These are phyloP conservation scores for Coleophoma eucalyptorum DNA, from an alignment of 2,329 filamentous ascomycete genomes.

Conservation along the genomic window DNA sequence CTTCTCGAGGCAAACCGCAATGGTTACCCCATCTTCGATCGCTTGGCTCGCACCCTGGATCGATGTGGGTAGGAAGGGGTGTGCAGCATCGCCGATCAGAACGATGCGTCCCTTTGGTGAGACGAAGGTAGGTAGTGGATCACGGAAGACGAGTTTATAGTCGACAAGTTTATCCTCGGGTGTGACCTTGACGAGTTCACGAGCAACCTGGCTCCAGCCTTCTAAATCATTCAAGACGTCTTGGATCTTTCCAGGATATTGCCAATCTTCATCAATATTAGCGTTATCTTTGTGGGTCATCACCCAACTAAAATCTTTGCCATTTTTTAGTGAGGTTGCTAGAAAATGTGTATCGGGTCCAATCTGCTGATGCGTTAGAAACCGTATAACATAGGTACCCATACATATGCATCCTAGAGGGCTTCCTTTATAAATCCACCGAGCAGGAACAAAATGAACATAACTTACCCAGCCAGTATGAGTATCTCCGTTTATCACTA, in stretches of 20 bases:
- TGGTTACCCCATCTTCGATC: constrained; percentile 29
- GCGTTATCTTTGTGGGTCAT: neutral
- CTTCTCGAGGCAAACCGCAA: constrained; percentile 24
- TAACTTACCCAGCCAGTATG: neutral
- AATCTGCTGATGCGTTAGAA: neutral
- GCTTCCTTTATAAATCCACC: neutral
- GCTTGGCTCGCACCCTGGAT: constrained; percentile 53
- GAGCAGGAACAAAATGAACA: too few relatives aligned
- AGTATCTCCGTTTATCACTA: neutral
- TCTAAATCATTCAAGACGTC: neutral
- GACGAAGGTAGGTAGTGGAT: neutral
- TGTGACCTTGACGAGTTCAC: neutral
- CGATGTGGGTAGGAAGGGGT: constrained; percentile 66
- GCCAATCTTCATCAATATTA: neutral
- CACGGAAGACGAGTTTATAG: neutral
- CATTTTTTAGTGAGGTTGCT: neutral
- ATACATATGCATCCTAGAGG: too few relatives aligned
- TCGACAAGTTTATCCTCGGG: neutral
- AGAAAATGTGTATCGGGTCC: neutral
- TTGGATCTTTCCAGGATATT: neutral
- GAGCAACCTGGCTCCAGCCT: neutral
- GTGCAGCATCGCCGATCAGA: constrained; percentile 58
- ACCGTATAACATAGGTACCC: too few relatives aligned
- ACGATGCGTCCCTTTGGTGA: neutral
- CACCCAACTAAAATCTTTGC: neutral